A percentile compares a stretch with the other conserved stretches of the same genome.
These are phyloP conservation scores for Rutidosis leptorrhynchoides DNA, from an alignment of 129 eudicot species.

Conservation along the genomic window DNA sequence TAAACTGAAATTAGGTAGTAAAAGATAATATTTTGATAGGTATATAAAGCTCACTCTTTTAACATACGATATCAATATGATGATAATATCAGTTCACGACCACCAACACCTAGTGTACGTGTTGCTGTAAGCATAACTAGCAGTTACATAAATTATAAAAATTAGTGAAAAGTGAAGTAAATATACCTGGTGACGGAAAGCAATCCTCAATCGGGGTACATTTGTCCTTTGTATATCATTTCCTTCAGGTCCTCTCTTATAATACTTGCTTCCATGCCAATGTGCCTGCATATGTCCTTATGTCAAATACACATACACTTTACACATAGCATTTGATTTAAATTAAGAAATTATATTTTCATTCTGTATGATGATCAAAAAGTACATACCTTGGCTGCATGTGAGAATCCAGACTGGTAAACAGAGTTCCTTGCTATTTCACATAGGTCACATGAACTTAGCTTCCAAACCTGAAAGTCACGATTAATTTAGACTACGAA, in stretches of 20 bases:
- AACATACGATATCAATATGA: too few species aligned
- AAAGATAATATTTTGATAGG: too few species aligned
- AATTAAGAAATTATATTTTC: not conserved
- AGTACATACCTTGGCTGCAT: conserved; percentile 71
- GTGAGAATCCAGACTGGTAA: conserved; percentile 91
- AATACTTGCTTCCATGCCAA: conserved; percentile 85
- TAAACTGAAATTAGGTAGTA: too few species aligned
- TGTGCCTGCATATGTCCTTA: conserved; percentile 45
- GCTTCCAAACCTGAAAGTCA: conserved; percentile 83
- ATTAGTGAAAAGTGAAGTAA: not conserved
- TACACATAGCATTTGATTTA: too few species aligned
- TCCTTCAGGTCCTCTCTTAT: conserved; percentile 71
- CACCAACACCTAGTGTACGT: too few species aligned
- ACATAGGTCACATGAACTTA: conserved; percentile 92
- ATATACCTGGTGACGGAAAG: conserved; percentile 82
- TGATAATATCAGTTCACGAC: too few species aligned
- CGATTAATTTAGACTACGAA: conserved; percentile 7
- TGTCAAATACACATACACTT: not conserved
- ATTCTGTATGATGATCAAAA: not conserved
- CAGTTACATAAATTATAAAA: too few species aligned
- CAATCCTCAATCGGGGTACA: conserved; percentile 73
- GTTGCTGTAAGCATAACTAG: too few species aligned
- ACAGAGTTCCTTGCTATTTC: conserved; percentile 96
- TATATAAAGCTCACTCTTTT: too few species aligned
- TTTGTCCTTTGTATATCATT: conserved; percentile 89